Base-by-base conservation (phyloP, 164 flowering plant species). In the Magnolia changhungtana region DNA sequence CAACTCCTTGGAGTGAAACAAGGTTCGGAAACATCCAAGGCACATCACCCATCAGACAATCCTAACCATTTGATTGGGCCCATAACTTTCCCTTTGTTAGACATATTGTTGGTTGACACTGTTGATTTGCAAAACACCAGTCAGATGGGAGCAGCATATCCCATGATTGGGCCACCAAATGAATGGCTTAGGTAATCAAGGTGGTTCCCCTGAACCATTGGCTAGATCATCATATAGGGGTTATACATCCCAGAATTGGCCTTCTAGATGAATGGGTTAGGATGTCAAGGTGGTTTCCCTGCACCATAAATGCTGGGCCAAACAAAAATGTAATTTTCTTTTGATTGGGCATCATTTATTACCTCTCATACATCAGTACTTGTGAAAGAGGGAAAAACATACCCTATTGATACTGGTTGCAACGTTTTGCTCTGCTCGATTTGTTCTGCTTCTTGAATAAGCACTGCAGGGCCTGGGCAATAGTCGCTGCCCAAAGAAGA, bases 401-500 rank as follows among this genome's bases (percentile, higher is more conserved):
- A 88, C 91, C 76, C 74, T 72, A 31, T 10, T 23, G 73, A 63
- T 76, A 64, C 24, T 81, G 77, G 86, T 21, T 77, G 80, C 58
- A 73, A 59, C 64, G 23, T 65, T 65, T 79, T 83, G 68, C 74
- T 79, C 21, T 77, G 81, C 72, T 81, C 86, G 2, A 72, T 67
- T 63, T 75, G 80, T 45, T 83, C 55, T 8, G 20, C 3, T 14
- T 69, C 55, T 13, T 69, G 55, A 18, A 49, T 8, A 14, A 49
- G 45, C 70, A 67, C 11, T 29, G 8, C 16, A 16, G 58, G 21
- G 55, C 55, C 55, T 69, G 55, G 18, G 45, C 72, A 18, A 69
- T 49, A 6, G 19, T 49, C 19, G 49, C 72, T 37, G 72, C 8
- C 23, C 23, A 45, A 49, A 49, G 55, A 45, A 37, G 37, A 24